phyloP scores from a whole-genome alignment of 441 rosid species.

The Pelargonium australe region DNA sequence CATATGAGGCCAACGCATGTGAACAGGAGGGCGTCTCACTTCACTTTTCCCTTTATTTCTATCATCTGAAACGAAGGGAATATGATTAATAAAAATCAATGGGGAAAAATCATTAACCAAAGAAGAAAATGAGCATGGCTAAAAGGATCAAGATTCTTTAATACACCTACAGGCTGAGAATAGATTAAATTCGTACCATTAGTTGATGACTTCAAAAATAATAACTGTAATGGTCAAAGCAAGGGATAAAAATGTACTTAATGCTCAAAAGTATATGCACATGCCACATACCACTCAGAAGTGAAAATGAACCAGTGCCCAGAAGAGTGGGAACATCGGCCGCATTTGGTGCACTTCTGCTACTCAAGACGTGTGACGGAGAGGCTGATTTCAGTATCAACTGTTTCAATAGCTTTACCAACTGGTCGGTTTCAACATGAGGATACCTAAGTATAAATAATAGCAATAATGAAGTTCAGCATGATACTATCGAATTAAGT shows the following conservation, averaged over 20 bases:
- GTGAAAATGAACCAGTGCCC: conserved; percentile 84
- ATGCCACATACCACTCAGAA: conserved; percentile 64
- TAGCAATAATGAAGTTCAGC: conserved; percentile 8
- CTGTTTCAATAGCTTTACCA: conserved; percentile 92
- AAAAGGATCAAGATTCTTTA: not conserved
- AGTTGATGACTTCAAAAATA: not conserved
- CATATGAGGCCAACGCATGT: conserved; percentile 96
- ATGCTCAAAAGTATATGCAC: conserved; percentile 21
- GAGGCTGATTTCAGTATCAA: conserved; percentile 51
- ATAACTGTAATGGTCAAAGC: not conserved
- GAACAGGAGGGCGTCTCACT: conserved; percentile 41
- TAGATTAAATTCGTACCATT: not conserved
- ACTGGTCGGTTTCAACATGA: conserved; percentile 78
- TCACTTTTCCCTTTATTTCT: conserved; percentile 32
- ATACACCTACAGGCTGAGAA: conserved; percentile 1
- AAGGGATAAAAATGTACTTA: not conserved
- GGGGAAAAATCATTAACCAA: not conserved
- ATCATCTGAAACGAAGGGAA: conserved; percentile 36
- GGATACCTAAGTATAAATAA: conserved; percentile 56
- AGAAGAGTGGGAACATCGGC: conserved; percentile 83
- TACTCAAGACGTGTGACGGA: conserved; percentile 39
- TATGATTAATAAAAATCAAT: conserved; percentile 8
- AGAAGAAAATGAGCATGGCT: not conserved
- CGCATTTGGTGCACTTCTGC: conserved; percentile 53
- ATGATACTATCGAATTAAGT: conserved; percentile 10